Evolutionary conservation across 345 rosid species (phyloP).

Genomic region (Mangifera indica): DNA sequence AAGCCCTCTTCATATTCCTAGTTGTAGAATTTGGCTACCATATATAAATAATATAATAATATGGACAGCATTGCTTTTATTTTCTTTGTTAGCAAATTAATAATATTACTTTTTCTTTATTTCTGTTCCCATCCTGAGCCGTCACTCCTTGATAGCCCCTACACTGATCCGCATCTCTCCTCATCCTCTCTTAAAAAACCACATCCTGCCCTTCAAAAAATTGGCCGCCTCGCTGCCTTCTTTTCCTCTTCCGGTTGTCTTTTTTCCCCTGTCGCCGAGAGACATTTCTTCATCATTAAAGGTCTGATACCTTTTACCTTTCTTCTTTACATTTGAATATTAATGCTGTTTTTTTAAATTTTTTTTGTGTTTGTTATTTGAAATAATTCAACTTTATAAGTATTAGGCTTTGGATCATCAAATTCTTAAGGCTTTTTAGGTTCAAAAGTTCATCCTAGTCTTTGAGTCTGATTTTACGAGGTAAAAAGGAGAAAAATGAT

Average conservation of each 20-base stretch:
- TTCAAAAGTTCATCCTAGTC: no score
- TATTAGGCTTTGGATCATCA: neutral
- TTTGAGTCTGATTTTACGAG: no score
- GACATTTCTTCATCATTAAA: constrained; percentile 32
- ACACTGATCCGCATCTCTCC: constrained; percentile 41
- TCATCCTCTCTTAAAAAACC: constrained; percentile 22
- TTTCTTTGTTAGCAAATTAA: neutral
- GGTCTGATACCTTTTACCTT: constrained; percentile 35
- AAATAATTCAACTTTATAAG: neutral
- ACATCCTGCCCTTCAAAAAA: constrained; percentile 66
- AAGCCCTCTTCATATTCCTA: neutral
- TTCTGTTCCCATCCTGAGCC: constrained; percentile 41
- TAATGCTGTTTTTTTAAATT: constrained; percentile 22
- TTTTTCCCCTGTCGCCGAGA: constrained; percentile 40
- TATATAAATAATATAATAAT: no score
- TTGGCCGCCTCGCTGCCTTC: constrained; percentile 34
- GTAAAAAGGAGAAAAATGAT: no score
- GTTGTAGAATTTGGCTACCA: no score
- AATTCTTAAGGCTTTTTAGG: neutral
- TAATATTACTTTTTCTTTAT: constrained; percentile 37
- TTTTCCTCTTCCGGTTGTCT: constrained; percentile 34
- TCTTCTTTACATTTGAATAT: constrained; percentile 3
- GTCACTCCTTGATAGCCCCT: constrained; percentile 22
- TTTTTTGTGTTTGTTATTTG: constrained; percentile 18
- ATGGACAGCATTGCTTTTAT: neutral